A percentile compares a stretch with the other conserved stretches of the same genome.
Conservation (phyloP, 352 stramenopile species). For the Phytophthora hybrid region DNA sequence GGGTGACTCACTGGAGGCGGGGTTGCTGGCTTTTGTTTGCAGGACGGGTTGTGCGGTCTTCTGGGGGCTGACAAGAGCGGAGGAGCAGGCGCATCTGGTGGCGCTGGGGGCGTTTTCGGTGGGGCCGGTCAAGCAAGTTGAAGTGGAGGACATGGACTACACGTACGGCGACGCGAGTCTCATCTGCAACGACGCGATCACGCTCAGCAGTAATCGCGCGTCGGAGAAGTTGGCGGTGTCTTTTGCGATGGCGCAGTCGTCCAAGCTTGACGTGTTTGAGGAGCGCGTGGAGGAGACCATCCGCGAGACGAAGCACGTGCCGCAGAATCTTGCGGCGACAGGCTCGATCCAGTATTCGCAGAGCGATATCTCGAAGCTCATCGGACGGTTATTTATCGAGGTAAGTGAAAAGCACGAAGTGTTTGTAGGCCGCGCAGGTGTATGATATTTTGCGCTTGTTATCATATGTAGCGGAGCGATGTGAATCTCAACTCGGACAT, state of each 20-base stretch:
- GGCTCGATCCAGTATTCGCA: constrained; percentile 93
- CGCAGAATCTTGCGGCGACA: constrained; percentile 86
- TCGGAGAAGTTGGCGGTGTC: constrained; percentile 93
- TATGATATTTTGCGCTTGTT: constrained; percentile 28
- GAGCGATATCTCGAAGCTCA: constrained; percentile 92
- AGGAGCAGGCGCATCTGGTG: constrained; percentile 82
- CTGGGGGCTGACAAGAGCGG: constrained; percentile 86
- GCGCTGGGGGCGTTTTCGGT: constrained; percentile 69
- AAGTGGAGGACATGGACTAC: constrained; percentile 93
- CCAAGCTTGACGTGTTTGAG: constrained; percentile 95
- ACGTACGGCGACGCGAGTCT: constrained; percentile 75
- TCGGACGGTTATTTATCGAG: constrained; percentile 92
- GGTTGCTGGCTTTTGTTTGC: background rate
- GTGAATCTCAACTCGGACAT: constrained; percentile 96
- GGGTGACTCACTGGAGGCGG: background rate
- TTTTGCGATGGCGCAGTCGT: constrained; percentile 94
- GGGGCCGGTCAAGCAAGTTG: constrained; percentile 80
- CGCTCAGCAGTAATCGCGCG: constrained; percentile 78
- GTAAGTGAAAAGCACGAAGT: constrained; percentile 28
- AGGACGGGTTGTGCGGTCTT: constrained; percentile 91
- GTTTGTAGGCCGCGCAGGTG: background rate
- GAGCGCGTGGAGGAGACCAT: constrained; percentile 90
- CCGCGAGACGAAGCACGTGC: constrained; percentile 89
- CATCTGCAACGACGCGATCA: constrained; percentile 89
- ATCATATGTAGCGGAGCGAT: constrained; percentile 75